These are phyloP conservation scores for Eucalyptus paniculata DNA, from an alignment of 345 rosid genomes.

Conservation along the genomic window DNA sequence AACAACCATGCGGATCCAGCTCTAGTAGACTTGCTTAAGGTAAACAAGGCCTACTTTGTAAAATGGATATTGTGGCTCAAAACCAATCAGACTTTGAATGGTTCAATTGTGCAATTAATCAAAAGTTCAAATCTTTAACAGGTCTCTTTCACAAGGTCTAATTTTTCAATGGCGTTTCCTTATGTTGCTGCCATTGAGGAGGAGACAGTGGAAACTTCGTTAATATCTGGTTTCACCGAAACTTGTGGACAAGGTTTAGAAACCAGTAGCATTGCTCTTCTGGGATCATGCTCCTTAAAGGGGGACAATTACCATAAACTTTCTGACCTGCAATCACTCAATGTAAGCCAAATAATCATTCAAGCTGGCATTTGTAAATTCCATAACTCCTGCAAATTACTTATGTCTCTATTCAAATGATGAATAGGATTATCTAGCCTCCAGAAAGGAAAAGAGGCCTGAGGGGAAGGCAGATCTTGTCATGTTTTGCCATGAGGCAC, in stretches of 20 bases:
- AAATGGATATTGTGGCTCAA: background rate
- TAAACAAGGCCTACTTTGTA: constrained; percentile 1
- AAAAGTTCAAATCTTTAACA: constrained; percentile 13
- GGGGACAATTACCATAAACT: constrained; percentile 55
- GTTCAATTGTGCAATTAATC: background rate
- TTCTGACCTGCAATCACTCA: constrained; percentile 42
- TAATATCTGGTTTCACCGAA: constrained; percentile 58
- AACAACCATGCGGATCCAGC: constrained; percentile 33
- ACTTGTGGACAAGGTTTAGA: constrained; percentile 45
- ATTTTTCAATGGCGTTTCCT: constrained; percentile 91
- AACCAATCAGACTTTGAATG: background rate
- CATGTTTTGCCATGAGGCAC: constrained; percentile 51
- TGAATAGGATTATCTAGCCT: constrained; percentile 51
- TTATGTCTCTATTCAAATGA: background rate
- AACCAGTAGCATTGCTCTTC: constrained; percentile 44
- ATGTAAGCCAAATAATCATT: constrained; percentile 20
- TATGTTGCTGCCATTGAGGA: constrained; percentile 62
- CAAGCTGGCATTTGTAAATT: background rate
- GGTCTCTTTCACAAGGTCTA: constrained; percentile 53
- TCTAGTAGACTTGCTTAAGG: constrained; percentile 66
- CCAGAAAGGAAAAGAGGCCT: constrained; percentile 46
- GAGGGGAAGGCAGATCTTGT: constrained; percentile 60
- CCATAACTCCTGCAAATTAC: background rate
- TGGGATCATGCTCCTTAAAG: constrained; percentile 59
- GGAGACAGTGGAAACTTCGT: constrained; percentile 58